Percentiles rank a stretch among this genome's conserved stretches.
Conservation (phyloP, 192 early-diverging fungal species). For the Rhizoclosmatium globosum region DNA sequence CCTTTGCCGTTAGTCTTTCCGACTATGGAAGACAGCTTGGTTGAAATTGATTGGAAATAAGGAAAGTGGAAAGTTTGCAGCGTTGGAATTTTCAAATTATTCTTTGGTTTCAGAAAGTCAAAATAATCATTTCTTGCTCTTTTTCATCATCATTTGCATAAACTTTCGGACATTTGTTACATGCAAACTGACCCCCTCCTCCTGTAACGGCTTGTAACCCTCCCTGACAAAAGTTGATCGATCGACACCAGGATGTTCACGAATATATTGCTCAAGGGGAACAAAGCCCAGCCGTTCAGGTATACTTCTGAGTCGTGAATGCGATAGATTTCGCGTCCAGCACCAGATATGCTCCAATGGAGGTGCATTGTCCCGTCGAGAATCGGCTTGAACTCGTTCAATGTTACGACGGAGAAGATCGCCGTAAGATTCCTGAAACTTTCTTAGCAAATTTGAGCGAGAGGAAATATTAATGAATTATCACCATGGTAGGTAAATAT, state of each 20-base stretch:
- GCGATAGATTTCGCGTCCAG: conserved; percentile 43
- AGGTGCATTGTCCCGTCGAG: conserved; percentile 31
- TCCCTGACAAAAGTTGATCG: conserved; percentile 43
- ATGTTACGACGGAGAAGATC: conserved; percentile 46
- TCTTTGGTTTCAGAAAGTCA: too few relatives aligned
- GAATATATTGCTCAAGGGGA: conserved; percentile 47
- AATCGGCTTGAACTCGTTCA: conserved; percentile 47
- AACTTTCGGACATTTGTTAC: conserved; percentile 40
- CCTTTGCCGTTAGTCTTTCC: too few relatives aligned
- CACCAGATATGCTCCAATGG: conserved; percentile 50
- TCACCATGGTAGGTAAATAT: conserved; percentile 47
- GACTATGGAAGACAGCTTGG: too few relatives aligned
- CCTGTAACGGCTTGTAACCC: conserved; percentile 45
- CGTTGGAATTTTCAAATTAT: too few relatives aligned
- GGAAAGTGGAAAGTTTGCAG: too few relatives aligned
- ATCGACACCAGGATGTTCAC: conserved; percentile 44
- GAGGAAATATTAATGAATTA: background rate
- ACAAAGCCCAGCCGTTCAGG: conserved; percentile 52
- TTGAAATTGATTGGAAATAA: too few relatives aligned
- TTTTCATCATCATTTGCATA: conserved; percentile 21
- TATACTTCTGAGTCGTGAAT: conserved; percentile 39
- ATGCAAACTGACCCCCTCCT: conserved; percentile 45
- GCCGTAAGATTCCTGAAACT: conserved; percentile 43
- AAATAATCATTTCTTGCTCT: background rate
- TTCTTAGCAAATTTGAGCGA: background rate